Base-by-base conservation (phyloP, 495 filamentous ascomycete genomes). In the Oleoguttula mirabilis region DNA sequence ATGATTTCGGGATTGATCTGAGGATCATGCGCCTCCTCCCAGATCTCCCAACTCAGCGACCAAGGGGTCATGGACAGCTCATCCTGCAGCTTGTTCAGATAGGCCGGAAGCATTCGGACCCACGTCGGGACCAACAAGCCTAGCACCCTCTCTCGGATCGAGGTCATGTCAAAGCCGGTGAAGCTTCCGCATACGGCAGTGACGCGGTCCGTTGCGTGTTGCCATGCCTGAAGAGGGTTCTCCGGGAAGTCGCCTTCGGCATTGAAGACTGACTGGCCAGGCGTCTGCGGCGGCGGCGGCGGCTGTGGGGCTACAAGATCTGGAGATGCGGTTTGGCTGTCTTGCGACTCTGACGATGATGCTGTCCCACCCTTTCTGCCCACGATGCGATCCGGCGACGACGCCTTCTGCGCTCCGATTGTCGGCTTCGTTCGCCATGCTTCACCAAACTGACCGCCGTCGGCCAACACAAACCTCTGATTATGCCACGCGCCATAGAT, bases 31-130 rank as follows among this genome's bases (percentile, higher is more conserved):
- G 90, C 83, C 53, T 98, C 90, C 45, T 69, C 67, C 90, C 90
- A 96, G 32, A 98, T 90, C 35, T 94, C 83, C 42, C 87, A 79
- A 23, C 90, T 84, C 12, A 98, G 67, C 3, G 85, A 90, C 3
- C 84, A 88, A 2, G 84, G 82, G 0, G 76, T 71, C 72, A 88
- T 77, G 16, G 81, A 86, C 10, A 95, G 70, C 65, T 98, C 88
- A 17, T 74, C 71, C 50, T 94, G 87, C 2, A 98, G 73, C 59
- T 94, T 94, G 38, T 75, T 71, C 11, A 88, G 65, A 41, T 81
- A 86, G 20, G 65, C 80, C 3, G 88, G 88, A 5, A 98, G 62
- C 14, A 71, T 58, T 34, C 73, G 74, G 15, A 78, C 75, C 90
- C 90, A 98, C 4, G 82, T 77, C 1, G 88, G 88, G 17, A 87